Base-by-base conservation (phyloP, 23 red algal species). In the Cyanidiococcus yangmingshanensis region DNA sequence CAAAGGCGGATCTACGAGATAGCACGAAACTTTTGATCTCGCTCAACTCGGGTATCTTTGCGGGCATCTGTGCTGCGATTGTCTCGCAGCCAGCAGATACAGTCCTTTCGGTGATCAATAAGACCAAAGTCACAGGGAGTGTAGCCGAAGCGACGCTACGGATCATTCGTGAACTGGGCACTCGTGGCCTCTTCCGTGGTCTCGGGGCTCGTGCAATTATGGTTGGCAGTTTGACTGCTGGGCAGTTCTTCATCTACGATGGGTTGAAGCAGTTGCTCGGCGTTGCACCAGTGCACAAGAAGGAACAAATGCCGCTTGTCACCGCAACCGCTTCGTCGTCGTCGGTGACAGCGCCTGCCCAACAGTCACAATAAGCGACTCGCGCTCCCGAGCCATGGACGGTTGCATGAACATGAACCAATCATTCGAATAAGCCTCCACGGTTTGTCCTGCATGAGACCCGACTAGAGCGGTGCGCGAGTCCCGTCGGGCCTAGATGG, bases 81-180 rank as follows among this genome's bases (percentile, higher is more conserved):
- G 92, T 96, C 1, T 96, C 92, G 3, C 92, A 96, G 32, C 92
- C 92, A 7, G 92, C 92, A 0, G 92, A 96, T 59, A 87, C 92
- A 21, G 74, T 96, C 35, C 75, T 96, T 76, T 96, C 92, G 37
- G 82, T 86, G 82, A 76, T 96, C 37, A 96, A 93, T 76, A 83
- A 93, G 75, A 76, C 79, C 74, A 83, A 87, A 77, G 27, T 68
- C n/a, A 37, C 84, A 32, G 76, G 90, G 40, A 57, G 59, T 24
- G 87, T 93, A 76, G 90, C 90, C 2, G n/a, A 71, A 35, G 63
- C 63, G 7, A 71, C 63, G n/a, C 7, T 71, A 2, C 63, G 63
- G 32, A 71, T 71, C 27, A 71, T 71, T 35, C 76, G 79, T 12
- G 90, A 93, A 50, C 76, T 93, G 16, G 90, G 90, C 0, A 38